Evolutionary conservation across 768 basidiomycete genomes (phyloP), one percentile per base, ranked within the genome.

Genomic region (Leccinum sublutescens): DNA sequence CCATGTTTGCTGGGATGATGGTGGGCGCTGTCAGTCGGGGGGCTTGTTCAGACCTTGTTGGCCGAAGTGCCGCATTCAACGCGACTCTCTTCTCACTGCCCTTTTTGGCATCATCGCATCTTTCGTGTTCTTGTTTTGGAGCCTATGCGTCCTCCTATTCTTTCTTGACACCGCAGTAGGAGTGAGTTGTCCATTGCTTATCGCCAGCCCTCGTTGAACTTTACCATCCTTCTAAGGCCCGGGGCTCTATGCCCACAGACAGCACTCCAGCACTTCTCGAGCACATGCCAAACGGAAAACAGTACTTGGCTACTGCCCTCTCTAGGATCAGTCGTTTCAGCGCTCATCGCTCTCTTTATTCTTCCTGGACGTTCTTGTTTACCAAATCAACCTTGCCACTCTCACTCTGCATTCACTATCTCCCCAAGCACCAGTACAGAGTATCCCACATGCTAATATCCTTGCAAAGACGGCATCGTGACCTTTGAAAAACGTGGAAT

Each of bases 1-100:
- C 89, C 4, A 94, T 93, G 83, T 95, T 95, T 69, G 85, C 82
- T 10, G 92, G 96, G n/a, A 98, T 98, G 96, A 97, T 98, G 94
- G 70, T 97, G 53, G 93, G 95, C 1, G 90, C 92, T 1, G 75
- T 95, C 9, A 90, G 89, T 4, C 94, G 95, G 95, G 95, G 95
- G 58, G 87, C 91, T 23, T 94, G 91, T 62, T 95, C 95, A 11
- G 96, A 98, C 73, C 75, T 96, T 5, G 77, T 92, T 68, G 96
- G 97, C 3, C 86, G 95, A 40, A 90, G 85, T 56, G 77, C 89
- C 2, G 95, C 95, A 0, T 99, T 98, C 78, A 97, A 98, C 63
- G 83, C 86, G 2, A 98, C 97, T 0, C 82, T 99, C 2, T 89
- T 91, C 72, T 86, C 69, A 95, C 96, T 0, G 80, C 94, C 19